Evolutionary conservation across 768 basidiomycete species (phyloP), one percentile per base, ranked within the genome.

Genomic region (Leccinellum luteum): DNA sequence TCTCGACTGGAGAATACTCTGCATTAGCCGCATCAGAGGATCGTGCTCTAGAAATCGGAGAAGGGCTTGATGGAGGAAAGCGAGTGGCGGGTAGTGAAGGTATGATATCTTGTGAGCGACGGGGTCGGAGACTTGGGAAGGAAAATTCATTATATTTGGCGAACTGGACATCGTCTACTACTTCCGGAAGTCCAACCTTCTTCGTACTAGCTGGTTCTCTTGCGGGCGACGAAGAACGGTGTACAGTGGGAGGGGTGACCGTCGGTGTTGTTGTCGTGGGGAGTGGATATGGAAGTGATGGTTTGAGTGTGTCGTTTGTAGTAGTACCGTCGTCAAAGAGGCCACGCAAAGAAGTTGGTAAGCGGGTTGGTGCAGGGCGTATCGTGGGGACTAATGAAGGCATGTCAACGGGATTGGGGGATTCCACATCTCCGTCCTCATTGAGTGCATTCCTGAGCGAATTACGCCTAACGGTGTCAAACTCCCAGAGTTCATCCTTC

Each of bases 291-390:
- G 60, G 69, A 52, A 77, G 73, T 6, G 69, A 64, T 25, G 80
- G 74, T 25, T 78, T 81, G 61, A 80, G 74, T 2, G 76, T 69
- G 43, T 81, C 80, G 7, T 74, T 66, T 28, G 67, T 68, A 7
- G 70, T 21, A n/a, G 69, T 64, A 10, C 79, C 81, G 47, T 85
- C 82, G 55, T 90, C 89, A 69, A 97, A 97, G 10, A 97, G 76
- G 35, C 79, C 76, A 0, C 92, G 87, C 3, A 95, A 77, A 1
- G 90, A 94, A 2, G 86, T 84, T 2, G 94, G 93, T 12, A 94
- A 66, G 48, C 79, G 77, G 15, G 80, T 78, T n/a, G 78, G 62
- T 41, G 73, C 65, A 2, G 82, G 80, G 14, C 84, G 80, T 30
- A 86, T 70, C 23, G 85, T 88, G 17, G 77, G 63, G 54, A 76